Evolutionary conservation across 2,329 filamentous ascomycete species (phyloP).

Genomic region (Colletotrichum caudatum): DNA sequence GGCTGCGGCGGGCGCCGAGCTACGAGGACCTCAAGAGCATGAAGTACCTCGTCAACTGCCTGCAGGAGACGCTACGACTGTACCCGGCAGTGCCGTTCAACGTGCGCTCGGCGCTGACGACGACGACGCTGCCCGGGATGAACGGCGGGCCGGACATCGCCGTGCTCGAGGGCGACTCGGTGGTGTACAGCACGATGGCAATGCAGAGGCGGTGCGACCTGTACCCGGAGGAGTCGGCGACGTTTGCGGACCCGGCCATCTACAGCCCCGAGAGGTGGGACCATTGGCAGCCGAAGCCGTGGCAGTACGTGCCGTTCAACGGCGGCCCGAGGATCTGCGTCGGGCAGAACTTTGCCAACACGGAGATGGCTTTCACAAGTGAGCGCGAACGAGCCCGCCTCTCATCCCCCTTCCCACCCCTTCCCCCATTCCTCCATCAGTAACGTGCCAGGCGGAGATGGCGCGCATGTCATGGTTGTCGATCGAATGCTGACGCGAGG

Average conservation of each 20-base stretch:
- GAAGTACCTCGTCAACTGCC: conserved; percentile 80
- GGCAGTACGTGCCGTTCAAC: conserved; percentile 62
- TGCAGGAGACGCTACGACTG: conserved; percentile 82
- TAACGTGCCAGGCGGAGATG: not conserved
- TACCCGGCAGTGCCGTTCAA: conserved; percentile 87
- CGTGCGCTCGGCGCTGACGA: conserved; percentile 75
- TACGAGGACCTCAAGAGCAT: conserved; percentile 61
- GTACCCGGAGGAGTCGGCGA: conserved; percentile 58
- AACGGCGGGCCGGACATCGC: conserved; percentile 54
- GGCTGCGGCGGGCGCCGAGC: conserved; percentile 49
- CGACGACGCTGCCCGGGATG: conserved; percentile 75
- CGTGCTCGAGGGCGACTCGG: conserved; percentile 58
- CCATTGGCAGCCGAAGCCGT: conserved; percentile 62
- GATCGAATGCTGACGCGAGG: conserved; percentile 6
- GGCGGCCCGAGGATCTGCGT: conserved; percentile 56
- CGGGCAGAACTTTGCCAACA: conserved; percentile 70
- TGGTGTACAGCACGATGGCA: conserved; percentile 63
- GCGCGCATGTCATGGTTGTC: not conserved
- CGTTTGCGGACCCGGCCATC: conserved; percentile 51
- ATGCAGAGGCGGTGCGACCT: conserved; percentile 64
- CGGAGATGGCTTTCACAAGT: conserved; percentile 66
- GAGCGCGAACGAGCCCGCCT: conserved; percentile 40
- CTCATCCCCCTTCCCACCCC: conserved; percentile 42
- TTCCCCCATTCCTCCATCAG: conserved; percentile 49
- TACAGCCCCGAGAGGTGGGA: conserved; percentile 66